Evolutionary conservation across 805 yeast genomes (phyloP), one percentile per base, ranked within the genome.

Genomic region (Maudiozyma barnettii): DNA sequence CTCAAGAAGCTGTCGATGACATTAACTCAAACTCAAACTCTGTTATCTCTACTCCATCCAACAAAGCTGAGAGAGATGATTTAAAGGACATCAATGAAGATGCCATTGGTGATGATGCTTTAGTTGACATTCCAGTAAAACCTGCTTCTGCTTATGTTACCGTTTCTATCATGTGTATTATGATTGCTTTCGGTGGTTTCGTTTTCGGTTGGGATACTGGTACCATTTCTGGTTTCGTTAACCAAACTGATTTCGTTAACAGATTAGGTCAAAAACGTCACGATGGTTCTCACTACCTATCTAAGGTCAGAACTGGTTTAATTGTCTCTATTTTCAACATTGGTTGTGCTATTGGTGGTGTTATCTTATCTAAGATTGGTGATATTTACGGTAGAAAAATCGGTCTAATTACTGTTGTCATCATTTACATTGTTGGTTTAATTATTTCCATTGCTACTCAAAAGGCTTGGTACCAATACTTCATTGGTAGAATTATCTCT

Each of bases 141-240:
- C 48, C 57, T 6, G 41, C 31, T 43, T 22, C 35, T 10, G 45
- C 45, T 37, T 43, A 43, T 16, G 40, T 43, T 10, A 43, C 45
- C 21, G 39, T 43, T n/a, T 43, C 45, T 3, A 43, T 43, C 36
- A 31, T 35, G 38, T 43, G 45, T 43, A 20, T 35, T 37, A 43
- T 43, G 45, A 23, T 43, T 26, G 45, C 45, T 12, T 43, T 43
- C 41, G 45, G 45, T 43, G 45, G 45, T 43, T 43, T 43, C 41
- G 41, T 43, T 43, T 43, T 43, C 41, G 89, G 89, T 56, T 82
- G 83, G 76, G 89, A 82, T 69, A 82, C 88, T 45, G 89, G 88
- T 73, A 82, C 88, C 57, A 79, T 82, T 65, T 78, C 84, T 23
- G 88, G 88, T 55, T 80, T 82, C 58, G 83, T 81, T 45, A 76